Evolutionary conservation across 2,329 filamentous ascomycete species (phyloP).

Genomic region (Ilyonectria destructans): DNA sequence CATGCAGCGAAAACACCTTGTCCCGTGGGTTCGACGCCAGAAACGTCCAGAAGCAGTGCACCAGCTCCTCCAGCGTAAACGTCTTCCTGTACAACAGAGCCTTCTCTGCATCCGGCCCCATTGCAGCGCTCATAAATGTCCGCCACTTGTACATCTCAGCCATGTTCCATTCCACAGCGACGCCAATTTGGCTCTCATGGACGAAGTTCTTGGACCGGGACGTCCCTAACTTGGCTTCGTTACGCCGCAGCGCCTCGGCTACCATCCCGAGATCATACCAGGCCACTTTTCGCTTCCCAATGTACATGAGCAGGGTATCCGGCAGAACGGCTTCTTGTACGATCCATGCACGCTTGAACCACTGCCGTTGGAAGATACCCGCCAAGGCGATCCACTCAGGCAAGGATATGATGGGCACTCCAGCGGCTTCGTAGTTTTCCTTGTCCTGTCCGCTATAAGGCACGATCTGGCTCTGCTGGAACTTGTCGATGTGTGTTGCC

Average conservation of each 20-base stretch:
- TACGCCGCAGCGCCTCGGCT: conserved; percentile 38
- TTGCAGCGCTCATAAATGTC: conserved; percentile 24
- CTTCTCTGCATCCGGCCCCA: conserved; percentile 6
- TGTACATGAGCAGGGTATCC: conserved; percentile 44
- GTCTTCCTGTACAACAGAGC: conserved; percentile 20
- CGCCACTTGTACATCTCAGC: conserved; percentile 46
- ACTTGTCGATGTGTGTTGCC: conserved; percentile 27
- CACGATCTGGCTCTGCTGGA: conserved; percentile 40
- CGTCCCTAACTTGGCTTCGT: conserved; percentile 38
- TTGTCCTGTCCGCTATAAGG: conserved; percentile 42
- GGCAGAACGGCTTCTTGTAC: conserved; percentile 50
- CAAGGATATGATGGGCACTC: conserved; percentile 39
- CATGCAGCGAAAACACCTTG: conserved; percentile 47
- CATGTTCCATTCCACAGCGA: conserved; percentile 48
- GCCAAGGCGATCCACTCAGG: conserved; percentile 42
- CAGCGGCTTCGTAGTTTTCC: conserved; percentile 38
- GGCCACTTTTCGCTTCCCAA: conserved; percentile 36
- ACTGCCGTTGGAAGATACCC: conserved; percentile 46
- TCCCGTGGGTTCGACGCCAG: conserved; percentile 46
- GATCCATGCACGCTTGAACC: conserved; percentile 51
- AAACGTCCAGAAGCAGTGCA: conserved; percentile 46
- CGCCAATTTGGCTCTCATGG: conserved; percentile 37
- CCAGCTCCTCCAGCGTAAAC: conserved; percentile 38
- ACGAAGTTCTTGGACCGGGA: conserved; percentile 35
- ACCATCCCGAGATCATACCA: conserved; percentile 41